Base-by-base conservation (phyloP, 2,329 filamentous ascomycete genomes). In the Camptophora hylomeconis region DNA sequence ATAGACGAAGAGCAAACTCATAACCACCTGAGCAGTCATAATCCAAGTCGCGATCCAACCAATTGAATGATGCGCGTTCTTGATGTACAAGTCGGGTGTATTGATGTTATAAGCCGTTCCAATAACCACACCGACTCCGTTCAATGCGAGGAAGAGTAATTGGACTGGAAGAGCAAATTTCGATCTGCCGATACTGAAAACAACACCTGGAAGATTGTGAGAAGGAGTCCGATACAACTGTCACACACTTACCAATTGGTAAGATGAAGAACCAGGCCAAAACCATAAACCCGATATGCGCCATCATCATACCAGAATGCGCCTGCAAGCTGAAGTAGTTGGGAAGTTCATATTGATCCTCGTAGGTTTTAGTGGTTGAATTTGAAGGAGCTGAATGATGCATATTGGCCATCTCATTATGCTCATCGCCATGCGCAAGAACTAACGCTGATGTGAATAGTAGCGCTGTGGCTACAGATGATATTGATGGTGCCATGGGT, bases 11-110 rank as follows among this genome's bases (percentile, higher is more conserved):
- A 82, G 56, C 31, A 83, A 50, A 26, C 72, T 70, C 49, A 92
- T 60, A 20, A 78, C 45, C 10, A 78, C 65, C 57, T 93, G 87
- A 0, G 67, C 72, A 29, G 64, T 65, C 7, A 80, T 64, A 3
- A 86, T 61, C 63, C 72, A 79, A 3, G 79, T 87, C 17, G 78
- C 66, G 22, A 81, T 63, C 87, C 87, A 95, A 31, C 84, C 84
- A 23, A 87, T 67, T 52, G 80, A 84, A 58, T 84, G 75, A 52
- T 94, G 86, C n/a, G 78, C 71, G 49, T 92, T 92, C 49, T 80
- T 76, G 17, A 75, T 74, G 50, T 93, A 94, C 13, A 94, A 60
- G 48, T 93, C 81, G 1, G 84, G 83, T 0, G 83, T 92, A 39
- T 69, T 73, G 33, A 69, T 65, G 50, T 89, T 83, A 61, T 93